phyloP scores from a whole-genome alignment of 345 rosid genomes.

The Hibiscus mutabilis region DNA sequence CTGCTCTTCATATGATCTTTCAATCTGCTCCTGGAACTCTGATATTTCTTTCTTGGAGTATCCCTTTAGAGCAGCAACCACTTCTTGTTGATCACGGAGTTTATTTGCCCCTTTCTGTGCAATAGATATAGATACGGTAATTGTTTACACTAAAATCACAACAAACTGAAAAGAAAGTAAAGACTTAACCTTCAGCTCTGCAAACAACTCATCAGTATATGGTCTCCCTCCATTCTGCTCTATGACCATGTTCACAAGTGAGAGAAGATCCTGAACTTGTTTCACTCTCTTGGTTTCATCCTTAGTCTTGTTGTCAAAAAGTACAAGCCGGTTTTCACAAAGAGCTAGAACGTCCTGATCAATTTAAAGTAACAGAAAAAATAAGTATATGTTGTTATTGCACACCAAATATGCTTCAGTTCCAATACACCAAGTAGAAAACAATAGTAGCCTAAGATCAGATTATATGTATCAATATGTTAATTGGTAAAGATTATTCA shows the following conservation, averaged over 20 bases:
- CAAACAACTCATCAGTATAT: slow-evolving; percentile 65
- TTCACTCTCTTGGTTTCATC: slow-evolving; percentile 42
- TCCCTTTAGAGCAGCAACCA: slow-evolving; percentile 53
- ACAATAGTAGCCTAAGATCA: background rate
- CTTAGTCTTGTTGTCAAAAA: slow-evolving; percentile 79
- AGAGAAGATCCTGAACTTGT: slow-evolving; percentile 61
- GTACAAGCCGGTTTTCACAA: slow-evolving; percentile 55
- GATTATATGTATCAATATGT: background rate
- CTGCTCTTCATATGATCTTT: slow-evolving; percentile 51
- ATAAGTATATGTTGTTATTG: background rate
- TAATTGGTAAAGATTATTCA: background rate
- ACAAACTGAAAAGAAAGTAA: background rate
- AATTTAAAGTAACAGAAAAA: background rate
- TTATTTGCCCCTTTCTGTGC: slow-evolving; percentile 59
- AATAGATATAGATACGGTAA: slow-evolving; percentile 2
- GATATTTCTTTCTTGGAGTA: slow-evolving; percentile 47
- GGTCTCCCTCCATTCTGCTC: slow-evolving; percentile 64
- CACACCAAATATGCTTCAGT: background rate
- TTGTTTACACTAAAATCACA: background rate
- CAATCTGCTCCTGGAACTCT: slow-evolving; percentile 56
- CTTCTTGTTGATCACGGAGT: slow-evolving; percentile 59
- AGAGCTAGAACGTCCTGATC: slow-evolving; percentile 52
- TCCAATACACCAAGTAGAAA: background rate
- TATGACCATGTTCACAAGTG: slow-evolving; percentile 47
- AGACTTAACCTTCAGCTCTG: slow-evolving; percentile 48